Percentiles rank a stretch among this genome's conserved stretches.
These are phyloP conservation scores for Didymella pinodella DNA, from an alignment of 2,329 filamentous ascomycete species.

Conservation along the genomic window DNA sequence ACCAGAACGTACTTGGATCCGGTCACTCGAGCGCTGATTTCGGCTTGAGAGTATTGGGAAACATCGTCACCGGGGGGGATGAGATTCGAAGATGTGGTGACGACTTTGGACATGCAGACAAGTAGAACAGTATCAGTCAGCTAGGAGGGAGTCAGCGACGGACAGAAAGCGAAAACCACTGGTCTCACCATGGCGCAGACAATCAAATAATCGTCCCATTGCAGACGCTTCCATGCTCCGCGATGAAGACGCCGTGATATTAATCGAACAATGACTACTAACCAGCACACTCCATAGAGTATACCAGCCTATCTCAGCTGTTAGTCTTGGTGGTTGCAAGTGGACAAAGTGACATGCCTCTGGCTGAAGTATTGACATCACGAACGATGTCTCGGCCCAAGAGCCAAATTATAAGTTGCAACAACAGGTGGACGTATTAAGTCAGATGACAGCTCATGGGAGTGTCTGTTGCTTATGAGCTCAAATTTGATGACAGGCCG, in stretches of 20 bases:
- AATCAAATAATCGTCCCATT: slow-evolving; percentile 49
- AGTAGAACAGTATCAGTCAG: slow-evolving; percentile 46
- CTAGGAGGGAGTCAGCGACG: slow-evolving; percentile 26
- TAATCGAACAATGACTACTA: slow-evolving; percentile 42
- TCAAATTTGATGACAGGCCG: slow-evolving; percentile 2
- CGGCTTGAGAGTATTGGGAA: slow-evolving; percentile 44
- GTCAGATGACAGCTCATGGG: slow-evolving; percentile 6
- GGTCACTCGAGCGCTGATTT: slow-evolving; percentile 54
- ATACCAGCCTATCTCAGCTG: slow-evolving; percentile 33
- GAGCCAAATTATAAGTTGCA: slow-evolving; percentile 15
- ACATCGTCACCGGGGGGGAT: slow-evolving; percentile 46
- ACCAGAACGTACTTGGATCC: slow-evolving; percentile 65
- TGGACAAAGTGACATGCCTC: slow-evolving; percentile 23
- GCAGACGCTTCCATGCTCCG: slow-evolving; percentile 44
- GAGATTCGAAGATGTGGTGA: slow-evolving; percentile 47
- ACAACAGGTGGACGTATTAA: slow-evolving; percentile 1
- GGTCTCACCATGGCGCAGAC: slow-evolving; percentile 44
- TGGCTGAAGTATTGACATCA: slow-evolving; percentile 44
- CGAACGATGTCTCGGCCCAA: slow-evolving; percentile 10
- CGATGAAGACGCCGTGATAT: slow-evolving; percentile 42
- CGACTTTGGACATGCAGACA: slow-evolving; percentile 43
- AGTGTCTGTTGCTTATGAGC: slow-evolving; percentile 9
- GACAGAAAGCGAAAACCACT: not conserved
- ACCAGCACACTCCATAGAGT: slow-evolving; percentile 46
- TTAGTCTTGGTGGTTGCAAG: slow-evolving; percentile 3